Evolutionary conservation across 2,329 filamentous ascomycete genomes (phyloP), one percentile per base, ranked within the genome.

Genomic region (Xylariaceae sp.): DNA sequence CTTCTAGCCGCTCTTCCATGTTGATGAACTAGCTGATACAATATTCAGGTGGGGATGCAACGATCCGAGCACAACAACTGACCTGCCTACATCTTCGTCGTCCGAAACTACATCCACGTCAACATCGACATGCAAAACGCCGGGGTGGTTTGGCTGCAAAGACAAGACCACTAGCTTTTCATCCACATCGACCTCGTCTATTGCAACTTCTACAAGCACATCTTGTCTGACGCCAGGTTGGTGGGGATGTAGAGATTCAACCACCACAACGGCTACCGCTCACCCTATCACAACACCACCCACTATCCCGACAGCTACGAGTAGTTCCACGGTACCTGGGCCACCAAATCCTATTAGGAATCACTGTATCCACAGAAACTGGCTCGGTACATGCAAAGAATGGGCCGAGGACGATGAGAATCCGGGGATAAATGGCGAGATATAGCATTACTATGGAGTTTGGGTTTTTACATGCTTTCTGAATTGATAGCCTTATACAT

Each of bases 81-180:
- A 71, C 6, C 67, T 63, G 5, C 62, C 64, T 1, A 69, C 73
- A 2, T 73, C 73, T 11, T 74, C 76, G 0, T 74, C 74, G 0
- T 72, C 67, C 19, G 71, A 70, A 3, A 76, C 67, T 1, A 68
- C 64, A 5, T 48, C 35, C 31, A 56, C 54, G 9, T 67, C 64
- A 49, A 78, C 74, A 18, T 76, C 75, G 1, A 82, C 78, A 0
- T 85, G 81, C 62, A 71, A 75, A 57, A 81, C 78, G 1, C 82
- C 82, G 5, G 83, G 83, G 11, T 86, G 82, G 63, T 86, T 86
- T 58, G 82, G 83, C 2, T 57, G 55, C 66, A 82, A 83, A 30
- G 82, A 81, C 53, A 68, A 71, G 48, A 66, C 71, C 44, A 70
- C 71, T 0, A 66, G 67, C 2, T 67, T 63, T 5, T 45, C 45